Base-by-base conservation (phyloP, 2,329 filamentous ascomycete species). In the Neoascochyta sp. region DNA sequence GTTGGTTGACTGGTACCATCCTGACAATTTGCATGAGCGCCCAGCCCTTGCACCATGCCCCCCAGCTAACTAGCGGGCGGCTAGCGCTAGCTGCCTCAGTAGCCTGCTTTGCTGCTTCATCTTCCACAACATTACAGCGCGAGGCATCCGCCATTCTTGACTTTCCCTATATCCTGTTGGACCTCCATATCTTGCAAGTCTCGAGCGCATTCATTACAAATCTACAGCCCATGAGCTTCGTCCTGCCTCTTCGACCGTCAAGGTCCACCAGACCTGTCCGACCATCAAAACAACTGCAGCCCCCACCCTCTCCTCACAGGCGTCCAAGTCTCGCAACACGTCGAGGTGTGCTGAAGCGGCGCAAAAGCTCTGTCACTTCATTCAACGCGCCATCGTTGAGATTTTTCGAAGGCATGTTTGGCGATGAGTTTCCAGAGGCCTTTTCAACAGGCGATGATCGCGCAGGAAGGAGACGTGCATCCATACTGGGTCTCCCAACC, bases 341-440 rank as follows among this genome's bases (percentile, higher is more conserved):
- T 18, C 44, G 45, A 25, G 50, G 50, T 9, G 35, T 53, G 5
- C 19, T 33, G 14, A 53, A 53, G 36, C 46, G 47, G 13, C 39
- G 47, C 14, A 36, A 47, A 4, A 52, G 42, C 11, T 27, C 27
- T 7, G 43, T 45, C 2, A 34, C 39, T 7, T 32, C 31, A 9
- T 46, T 38, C 29, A 49, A 45, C 23, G 44, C 47, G 16, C 49
- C 49, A 7, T 50, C 50, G 5, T 19, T 53, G 28, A 49, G 44
- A 24, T 45, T 52, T 12, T 43, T 53, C 32, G 47, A 52, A 32
- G 36, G 34, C 2, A 25, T 53, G 21, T 53, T 53, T 27, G 50
- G 47, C 9, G 46, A 50, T 2, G 50, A 53, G 7, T 53, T 52
- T 13, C 50, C 50, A 3, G 50, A 45, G 3, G 41, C 46, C 1